phyloP scores from a whole-genome alignment of 768 basidiomycete genomes.

The Rhodotorula toruloides region DNA sequence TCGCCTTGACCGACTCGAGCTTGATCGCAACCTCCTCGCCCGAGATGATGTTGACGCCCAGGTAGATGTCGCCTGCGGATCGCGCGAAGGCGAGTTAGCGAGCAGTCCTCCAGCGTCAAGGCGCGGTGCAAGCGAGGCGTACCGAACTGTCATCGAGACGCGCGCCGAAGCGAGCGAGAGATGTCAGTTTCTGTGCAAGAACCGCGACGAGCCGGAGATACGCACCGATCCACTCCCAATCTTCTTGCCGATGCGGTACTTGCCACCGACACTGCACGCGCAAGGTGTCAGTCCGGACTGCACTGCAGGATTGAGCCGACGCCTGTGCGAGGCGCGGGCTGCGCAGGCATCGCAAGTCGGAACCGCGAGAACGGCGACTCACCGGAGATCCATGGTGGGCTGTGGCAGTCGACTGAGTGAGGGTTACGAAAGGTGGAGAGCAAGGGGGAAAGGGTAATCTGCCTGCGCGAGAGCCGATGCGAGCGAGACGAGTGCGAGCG shows the following conservation, averaged over 20 bases:
- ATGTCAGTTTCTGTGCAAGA: constrained; percentile 64
- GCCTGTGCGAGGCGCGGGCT: neutral
- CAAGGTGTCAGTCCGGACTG: neutral
- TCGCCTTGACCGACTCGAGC: constrained; percentile 98
- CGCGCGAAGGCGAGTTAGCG: neutral
- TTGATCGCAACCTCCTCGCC: constrained; percentile 99
- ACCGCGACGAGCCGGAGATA: constrained; percentile 44
- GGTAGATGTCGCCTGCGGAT: constrained; percentile 85
- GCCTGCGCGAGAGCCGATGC: neutral
- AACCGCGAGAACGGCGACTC: neutral
- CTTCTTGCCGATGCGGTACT: constrained; percentile 98
- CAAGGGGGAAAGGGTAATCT: neutral
- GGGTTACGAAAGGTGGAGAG: neutral
- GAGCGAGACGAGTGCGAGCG: too few species aligned
- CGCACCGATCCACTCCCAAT: constrained; percentile 98
- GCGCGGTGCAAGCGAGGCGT: neutral
- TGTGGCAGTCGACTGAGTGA: neutral
- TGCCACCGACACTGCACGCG: constrained; percentile 39
- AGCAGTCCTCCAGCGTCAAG: too few species aligned
- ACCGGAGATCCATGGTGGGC: constrained; percentile 34
- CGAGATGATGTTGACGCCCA: constrained; percentile 99
- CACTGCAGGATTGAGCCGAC: neutral
- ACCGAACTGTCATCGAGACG: constrained; percentile 13
- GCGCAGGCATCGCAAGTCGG: neutral
- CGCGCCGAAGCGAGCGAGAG: neutral